Base-by-base conservation (phyloP, 2,329 filamentous ascomycete genomes). In the Piedraia hortae region DNA sequence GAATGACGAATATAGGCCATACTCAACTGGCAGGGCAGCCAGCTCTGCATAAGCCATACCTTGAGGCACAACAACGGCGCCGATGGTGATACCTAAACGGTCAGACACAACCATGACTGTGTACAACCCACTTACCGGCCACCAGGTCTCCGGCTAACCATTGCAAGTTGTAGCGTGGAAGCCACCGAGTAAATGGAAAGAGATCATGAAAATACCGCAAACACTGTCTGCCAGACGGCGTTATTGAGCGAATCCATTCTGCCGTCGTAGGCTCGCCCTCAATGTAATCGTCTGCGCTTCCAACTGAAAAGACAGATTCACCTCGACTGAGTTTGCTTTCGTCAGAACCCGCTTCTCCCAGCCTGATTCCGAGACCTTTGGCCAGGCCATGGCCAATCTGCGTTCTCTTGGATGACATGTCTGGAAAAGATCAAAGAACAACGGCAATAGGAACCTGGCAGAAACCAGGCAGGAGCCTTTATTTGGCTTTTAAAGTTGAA, bases 41-140 rank as follows among this genome's bases (percentile, higher is more conserved):
- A 93, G 56, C 28, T 67, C 55, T 14, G 82, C 80, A 46, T 93
- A 93, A 1, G 82, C 80, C 82, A 93, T 91, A 29, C 77, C 71
- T 42, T 93, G 82, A 4, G 82, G 82, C n/a, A 93, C 74, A 12
- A 91, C 78, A 12, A 78, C 71, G 22, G 68, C 58, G 18, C 71
- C 71, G 22, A 73, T 63, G 3, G 68, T 74, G 28, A 73, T 55
- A 50, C 62, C 59, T 64, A 21, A 9, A n/a, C 14, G 4, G 6
- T n/a, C n/a, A n/a, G n/a, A n/a, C n/a, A n/a, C n/a, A n/a, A n/a
- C n/a, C n/a, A n/a, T n/a, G n/a, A n/a, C n/a, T n/a, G n/a, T n/a
- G n/a, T n/a, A n/a, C n/a, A n/a, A n/a, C n/a, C n/a, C n/a, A 43
- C 61, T 39, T 41, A 72, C 73, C 82, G 27, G 85, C 82, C 26